Evolutionary conservation across 2,329 filamentous ascomycete species (phyloP).

Genomic region (Epichloe aotearoae): DNA sequence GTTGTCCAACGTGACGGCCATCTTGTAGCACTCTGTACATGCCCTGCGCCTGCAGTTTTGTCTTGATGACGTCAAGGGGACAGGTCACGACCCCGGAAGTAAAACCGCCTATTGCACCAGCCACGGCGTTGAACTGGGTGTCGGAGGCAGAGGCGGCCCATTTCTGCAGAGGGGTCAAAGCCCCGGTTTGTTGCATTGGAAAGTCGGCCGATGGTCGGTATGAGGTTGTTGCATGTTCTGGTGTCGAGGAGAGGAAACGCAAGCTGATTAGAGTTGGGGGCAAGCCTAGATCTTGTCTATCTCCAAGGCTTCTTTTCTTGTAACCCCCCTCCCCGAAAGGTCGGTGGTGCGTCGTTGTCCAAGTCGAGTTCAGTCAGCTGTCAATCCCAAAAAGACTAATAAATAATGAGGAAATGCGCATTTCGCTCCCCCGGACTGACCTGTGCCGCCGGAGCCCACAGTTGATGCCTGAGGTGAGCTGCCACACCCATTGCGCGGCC

Average conservation of each 20-base stretch:
- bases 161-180: slow-evolving; percentile 35
- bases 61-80: slow-evolving; percentile 97
- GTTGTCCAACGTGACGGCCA: slow-evolving; percentile 34
- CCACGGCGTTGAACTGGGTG: slow-evolving; percentile 65
- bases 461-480: no score
- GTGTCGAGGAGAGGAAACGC: slow-evolving; percentile 11
- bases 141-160: slow-evolving; percentile 45
- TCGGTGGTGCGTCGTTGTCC: slow-evolving; percentile 1
- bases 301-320: not conserved
- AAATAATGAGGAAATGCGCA: not conserved
- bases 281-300: not conserved
- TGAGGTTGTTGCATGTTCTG: slow-evolving; percentile 24
- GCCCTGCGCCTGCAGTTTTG: slow-evolving; percentile 90
- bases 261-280: not conserved
- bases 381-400: slow-evolving; percentile 2
- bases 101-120: slow-evolving; percentile 80
- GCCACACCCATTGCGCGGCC: no score
- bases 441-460: no score
- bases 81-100: slow-evolving; percentile 91
- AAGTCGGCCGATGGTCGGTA: slow-evolving; percentile 19
- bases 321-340: slow-evolving; percentile 3
- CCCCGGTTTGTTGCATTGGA: slow-evolving; percentile 18
- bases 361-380: not conserved
- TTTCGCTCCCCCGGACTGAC: no score
- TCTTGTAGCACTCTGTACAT: slow-evolving; percentile 50